Percentiles rank a stretch among this genome's conserved stretches.
Conservation (phyloP, 2,329 filamentous ascomycete species). For the Dothistroma pini region DNA sequence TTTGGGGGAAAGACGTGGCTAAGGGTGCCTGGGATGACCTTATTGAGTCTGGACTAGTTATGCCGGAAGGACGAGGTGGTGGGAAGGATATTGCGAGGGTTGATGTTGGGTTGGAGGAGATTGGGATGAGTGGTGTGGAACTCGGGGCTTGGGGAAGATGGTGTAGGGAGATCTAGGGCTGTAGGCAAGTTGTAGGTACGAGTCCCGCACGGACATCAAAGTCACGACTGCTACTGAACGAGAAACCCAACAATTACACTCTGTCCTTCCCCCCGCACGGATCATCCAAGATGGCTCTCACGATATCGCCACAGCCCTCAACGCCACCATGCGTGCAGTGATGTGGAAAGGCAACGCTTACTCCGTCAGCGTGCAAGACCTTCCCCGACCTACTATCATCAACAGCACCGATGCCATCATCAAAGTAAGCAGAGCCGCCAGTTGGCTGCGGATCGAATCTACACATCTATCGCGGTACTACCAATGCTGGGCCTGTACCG, state of each 20-base stretch:
- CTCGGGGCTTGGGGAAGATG: conserved; percentile 61
- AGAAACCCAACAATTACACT: too few species aligned
- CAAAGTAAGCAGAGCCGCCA: conserved; percentile 14
- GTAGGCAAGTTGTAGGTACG: neutral
- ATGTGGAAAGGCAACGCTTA: conserved; percentile 30
- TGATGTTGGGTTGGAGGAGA: conserved; percentile 75
- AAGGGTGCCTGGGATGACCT: conserved; percentile 72
- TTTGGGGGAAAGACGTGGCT: conserved; percentile 73
- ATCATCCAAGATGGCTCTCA: neutral
- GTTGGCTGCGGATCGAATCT: conserved; percentile 19
- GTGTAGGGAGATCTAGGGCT: conserved; percentile 64
- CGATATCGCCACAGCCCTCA: neutral
- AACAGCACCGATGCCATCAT: conserved; percentile 19
- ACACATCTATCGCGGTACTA: neutral
- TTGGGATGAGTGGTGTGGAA: conserved; percentile 52
- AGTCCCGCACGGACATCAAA: too few species aligned
- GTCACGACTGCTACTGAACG: too few species aligned
- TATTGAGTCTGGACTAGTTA: conserved; percentile 63
- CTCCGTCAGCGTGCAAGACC: conserved; percentile 26
- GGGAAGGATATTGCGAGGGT: conserved; percentile 56
- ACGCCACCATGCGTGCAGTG: conserved; percentile 30
- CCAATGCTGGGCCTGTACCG: neutral
- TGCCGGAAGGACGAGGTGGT: conserved; percentile 39
- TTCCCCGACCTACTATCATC: conserved; percentile 23
- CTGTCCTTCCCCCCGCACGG: too few species aligned